These are phyloP conservation scores for Aspergillus baeticus DNA, from an alignment of 495 filamentous ascomycete species.

Conservation along the genomic window DNA sequence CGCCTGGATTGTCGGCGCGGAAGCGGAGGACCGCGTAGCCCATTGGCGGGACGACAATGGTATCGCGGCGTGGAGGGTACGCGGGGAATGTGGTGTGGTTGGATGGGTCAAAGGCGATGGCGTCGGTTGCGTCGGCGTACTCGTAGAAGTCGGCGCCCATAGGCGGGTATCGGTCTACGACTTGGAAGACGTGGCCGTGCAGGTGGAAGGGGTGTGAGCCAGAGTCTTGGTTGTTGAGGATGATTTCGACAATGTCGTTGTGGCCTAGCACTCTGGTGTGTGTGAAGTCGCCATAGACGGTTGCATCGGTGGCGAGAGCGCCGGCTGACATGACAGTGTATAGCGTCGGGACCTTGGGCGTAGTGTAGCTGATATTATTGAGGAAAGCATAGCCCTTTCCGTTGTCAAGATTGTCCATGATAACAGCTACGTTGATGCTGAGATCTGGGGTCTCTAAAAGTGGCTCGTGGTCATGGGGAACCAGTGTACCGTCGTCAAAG, in stretches of 20 bases:
- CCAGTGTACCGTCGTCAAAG: constrained; percentile 56
- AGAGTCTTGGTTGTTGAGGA: constrained; percentile 71
- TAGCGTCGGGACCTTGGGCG: constrained; percentile 75
- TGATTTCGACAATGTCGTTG: constrained; percentile 65
- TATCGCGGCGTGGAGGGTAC: constrained; percentile 56
- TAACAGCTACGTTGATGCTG: constrained; percentile 34
- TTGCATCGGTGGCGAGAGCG: constrained; percentile 55
- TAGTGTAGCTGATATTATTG: constrained; percentile 73
- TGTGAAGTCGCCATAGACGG: constrained; percentile 61
- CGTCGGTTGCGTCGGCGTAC: constrained; percentile 37
- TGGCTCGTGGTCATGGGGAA: constrained; percentile 45
- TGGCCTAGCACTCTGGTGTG: constrained; percentile 64
- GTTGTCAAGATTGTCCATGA: constrained; percentile 48
- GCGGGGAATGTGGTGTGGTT: constrained; percentile 34
- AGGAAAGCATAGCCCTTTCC: constrained; percentile 63
- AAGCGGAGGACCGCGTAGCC: constrained; percentile 68
- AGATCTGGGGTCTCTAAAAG: constrained; percentile 29
- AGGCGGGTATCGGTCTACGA: constrained; percentile 49
- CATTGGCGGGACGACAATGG: constrained; percentile 51
- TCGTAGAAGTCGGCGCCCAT: constrained; percentile 43
- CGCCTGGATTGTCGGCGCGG: constrained; percentile 63
- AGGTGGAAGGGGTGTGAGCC: constrained; percentile 80
- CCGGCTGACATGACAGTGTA: constrained; percentile 72
- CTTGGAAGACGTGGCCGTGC: constrained; percentile 78
- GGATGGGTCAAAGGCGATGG: constrained; percentile 38